These are phyloP conservation scores for Cytospora paraplurivora DNA, from an alignment of 2,329 filamentous ascomycete genomes.

Conservation along the genomic window DNA sequence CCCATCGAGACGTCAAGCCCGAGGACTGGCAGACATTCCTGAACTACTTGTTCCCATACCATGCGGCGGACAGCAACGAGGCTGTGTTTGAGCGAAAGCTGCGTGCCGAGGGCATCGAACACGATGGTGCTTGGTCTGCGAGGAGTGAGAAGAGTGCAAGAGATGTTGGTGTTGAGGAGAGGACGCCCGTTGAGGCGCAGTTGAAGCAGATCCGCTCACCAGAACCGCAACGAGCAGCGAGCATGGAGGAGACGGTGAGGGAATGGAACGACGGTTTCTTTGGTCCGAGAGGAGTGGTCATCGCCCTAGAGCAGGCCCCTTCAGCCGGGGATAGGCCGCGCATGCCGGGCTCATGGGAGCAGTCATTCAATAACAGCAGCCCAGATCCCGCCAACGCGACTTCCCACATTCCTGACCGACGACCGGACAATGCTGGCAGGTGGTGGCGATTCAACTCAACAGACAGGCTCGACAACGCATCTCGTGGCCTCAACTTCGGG, in stretches of 20 bases:
- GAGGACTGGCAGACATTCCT: constrained; percentile 63
- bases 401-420: constrained; percentile 7
- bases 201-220: constrained; percentile 41
- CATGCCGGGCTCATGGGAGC: constrained; percentile 40
- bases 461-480: constrained; percentile 15
- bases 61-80: constrained; percentile 48
- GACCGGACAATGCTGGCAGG: constrained; percentile 17
- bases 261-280: constrained; percentile 64
- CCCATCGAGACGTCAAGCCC: constrained; percentile 46
- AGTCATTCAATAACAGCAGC: constrained; percentile 34
- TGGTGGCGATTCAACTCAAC: constrained; percentile 30
- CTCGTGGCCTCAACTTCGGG: constrained; percentile 39
- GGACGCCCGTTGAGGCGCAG: constrained; percentile 45
- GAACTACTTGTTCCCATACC: constrained; percentile 57
- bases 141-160: constrained; percentile 16
- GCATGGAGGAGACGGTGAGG: constrained; percentile 45
- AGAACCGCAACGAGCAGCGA: constrained; percentile 34
- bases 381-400: constrained; percentile 9
- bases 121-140: constrained; percentile 33
- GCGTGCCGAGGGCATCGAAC: constrained; percentile 42
- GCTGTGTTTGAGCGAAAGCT: constrained; percentile 53
- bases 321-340: constrained; percentile 25
- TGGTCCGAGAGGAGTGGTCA: constrained; percentile 48
- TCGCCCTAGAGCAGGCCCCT: constrained; percentile 39
- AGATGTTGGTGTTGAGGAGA: constrained; percentile 30